Evolutionary conservation across 2,329 filamentous ascomycete genomes (phyloP).

Genomic region (Colletotrichum australisinense): DNA sequence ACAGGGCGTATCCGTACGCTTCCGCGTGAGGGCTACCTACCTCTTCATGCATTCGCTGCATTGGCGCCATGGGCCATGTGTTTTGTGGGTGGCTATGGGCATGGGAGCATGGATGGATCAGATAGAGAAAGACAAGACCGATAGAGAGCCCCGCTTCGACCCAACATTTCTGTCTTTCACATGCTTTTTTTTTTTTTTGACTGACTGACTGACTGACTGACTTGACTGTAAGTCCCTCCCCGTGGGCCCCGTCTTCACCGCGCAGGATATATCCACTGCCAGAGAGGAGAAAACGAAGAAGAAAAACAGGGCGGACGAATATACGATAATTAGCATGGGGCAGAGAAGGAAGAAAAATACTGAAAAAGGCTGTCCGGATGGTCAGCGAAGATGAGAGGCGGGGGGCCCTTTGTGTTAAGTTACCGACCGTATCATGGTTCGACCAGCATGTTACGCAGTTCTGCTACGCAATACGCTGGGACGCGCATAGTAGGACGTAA

Average conservation of each 20-base stretch:
- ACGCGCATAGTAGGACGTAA: neutral
- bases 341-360: neutral
- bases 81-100: constrained; percentile 13
- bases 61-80: constrained; percentile 15
- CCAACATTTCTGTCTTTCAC: constrained; percentile 36
- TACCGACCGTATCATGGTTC: neutral
- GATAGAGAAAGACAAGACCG: constrained; percentile 11
- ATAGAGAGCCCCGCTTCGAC: constrained; percentile 33
- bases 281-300: neutral
- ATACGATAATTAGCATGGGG: neutral
- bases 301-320: neutral
- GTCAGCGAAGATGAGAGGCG: neutral
- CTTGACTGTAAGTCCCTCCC: neutral
- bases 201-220: no score
- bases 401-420: neutral
- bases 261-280: neutral
- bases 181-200: constrained; percentile 9
- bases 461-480: neutral
- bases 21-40: neutral
- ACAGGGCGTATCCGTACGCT: neutral
- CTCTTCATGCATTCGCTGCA: constrained; percentile 15
- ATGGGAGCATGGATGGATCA: constrained; percentile 22
- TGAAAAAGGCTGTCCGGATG: neutral
- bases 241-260: neutral
- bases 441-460: neutral